Percentiles rank a stretch among this genome's conserved stretches.
These are phyloP conservation scores for Globisporangium nagaii DNA, from an alignment of 352 stramenopile species.

Conservation along the genomic window DNA sequence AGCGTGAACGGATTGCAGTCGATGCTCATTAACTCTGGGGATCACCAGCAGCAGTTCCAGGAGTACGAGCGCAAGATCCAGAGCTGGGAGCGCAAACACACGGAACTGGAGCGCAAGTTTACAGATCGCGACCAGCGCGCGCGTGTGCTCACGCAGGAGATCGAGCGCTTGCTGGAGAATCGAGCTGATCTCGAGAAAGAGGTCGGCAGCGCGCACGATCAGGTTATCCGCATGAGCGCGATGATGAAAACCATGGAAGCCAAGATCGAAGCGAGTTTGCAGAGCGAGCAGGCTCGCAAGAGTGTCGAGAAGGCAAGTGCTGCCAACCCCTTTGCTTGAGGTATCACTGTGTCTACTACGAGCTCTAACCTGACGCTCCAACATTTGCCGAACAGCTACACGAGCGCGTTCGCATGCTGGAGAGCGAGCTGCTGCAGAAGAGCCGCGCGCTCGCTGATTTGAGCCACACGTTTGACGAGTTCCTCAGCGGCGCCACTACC, in stretches of 20 bases:
- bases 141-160: slow-evolving; percentile 19
- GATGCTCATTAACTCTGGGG: slow-evolving; percentile 15
- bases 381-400: slow-evolving; percentile 23
- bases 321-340: background rate
- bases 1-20: slow-evolving; percentile 23
- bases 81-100: slow-evolving; percentile 26
- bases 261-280: slow-evolving; percentile 29
- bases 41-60: slow-evolving; percentile 18
- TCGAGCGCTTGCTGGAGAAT: slow-evolving; percentile 13
- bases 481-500: slow-evolving; percentile 7
- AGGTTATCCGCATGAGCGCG: slow-evolving; percentile 40
- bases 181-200: slow-evolving; percentile 34
- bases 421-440: slow-evolving; percentile 33
- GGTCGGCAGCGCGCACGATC: slow-evolving; percentile 28
- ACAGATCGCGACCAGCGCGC: slow-evolving; percentile 11
- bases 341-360: background rate
- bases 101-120: slow-evolving; percentile 24
- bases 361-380: too few relatives aligned
- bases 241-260: slow-evolving; percentile 41
- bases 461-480: slow-evolving; percentile 26
- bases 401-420: slow-evolving; percentile 31
- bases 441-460: slow-evolving; percentile 24
- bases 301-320: slow-evolving; percentile 9
- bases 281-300: slow-evolving; percentile 9
- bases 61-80: slow-evolving; percentile 41